Base-by-base conservation (phyloP, 768 basidiomycete species). In the Pholiota microspora region DNA sequence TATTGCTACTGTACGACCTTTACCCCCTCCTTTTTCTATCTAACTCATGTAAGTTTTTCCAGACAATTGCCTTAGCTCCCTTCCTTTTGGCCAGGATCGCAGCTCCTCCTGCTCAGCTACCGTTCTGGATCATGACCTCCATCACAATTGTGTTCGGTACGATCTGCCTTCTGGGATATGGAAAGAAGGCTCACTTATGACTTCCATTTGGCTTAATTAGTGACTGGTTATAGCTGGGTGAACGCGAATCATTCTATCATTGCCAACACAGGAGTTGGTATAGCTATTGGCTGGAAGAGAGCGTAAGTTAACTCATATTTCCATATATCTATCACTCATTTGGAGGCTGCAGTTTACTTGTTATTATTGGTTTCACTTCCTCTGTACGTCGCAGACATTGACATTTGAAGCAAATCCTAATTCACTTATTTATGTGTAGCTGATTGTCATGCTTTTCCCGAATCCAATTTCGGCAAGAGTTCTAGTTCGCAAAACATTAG, bases 381-480 rank as follows among this genome's bases (percentile, higher is more conserved):
- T 71, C 68, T 13, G 76, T 77, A 54, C 32, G 73, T 64, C 16
- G 16, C 31, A 16, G n/a, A n/a, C n/a, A 16, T 21, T 8, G 16
- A 16, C 12, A 6, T 15, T 4, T 21, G 4, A 16, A 2, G 10
- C 34, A 16, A 13, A 24, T 9, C 1, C 18, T 2, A 36, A 25
- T 48, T 36, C 32, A 44, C 36, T 50, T 23, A 42, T 21, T 45
- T 24, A 4, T 34, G 25, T 4, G 10, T 48, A 76, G 74, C 74
- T 73, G 49, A 70, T 78, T 27, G 70, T 76, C 9, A 78, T 78
- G 77, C 59, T 78, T 46, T 76, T 77, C 62, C 77, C 77, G 3
- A 69, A 67, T n/a, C 73, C 73, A 6, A 71, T 69, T 8, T 78
- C 77, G 0, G 67, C 74, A 16, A 72, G 76, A 4, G 71, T 69